Evolutionary conservation across 768 basidiomycete genomes (phyloP), one percentile per base, ranked within the genome.

Genomic region (Dioszegia hungarica): DNA sequence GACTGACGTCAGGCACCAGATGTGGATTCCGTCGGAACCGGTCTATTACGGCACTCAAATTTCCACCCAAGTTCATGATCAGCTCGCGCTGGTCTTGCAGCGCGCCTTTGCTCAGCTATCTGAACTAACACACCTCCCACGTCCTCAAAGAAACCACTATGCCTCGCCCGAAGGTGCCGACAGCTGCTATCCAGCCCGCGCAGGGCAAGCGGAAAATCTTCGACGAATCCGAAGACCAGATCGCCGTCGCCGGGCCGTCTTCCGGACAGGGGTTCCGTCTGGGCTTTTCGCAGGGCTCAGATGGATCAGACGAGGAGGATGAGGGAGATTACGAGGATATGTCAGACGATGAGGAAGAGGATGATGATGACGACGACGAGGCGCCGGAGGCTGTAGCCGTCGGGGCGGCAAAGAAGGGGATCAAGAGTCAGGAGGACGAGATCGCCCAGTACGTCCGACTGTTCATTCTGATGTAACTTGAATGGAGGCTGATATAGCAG

Each of bases 381-480:
- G 62, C 62, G 37, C 62, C 62, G 9, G 62, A 63, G 37, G 59
- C 62, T 12, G 62, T 63, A 5, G 50, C 53, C 15, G 48, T 49
- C 1, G 64, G 58, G 0, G 57, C 57, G 2, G 61, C 52, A 0
- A 56, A 31, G 37, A 27, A 48, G 27, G 34, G 20, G 12, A 28
- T 34, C 40, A 10, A 38, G 11, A 5, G 14, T 2, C 22, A 33
- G 54, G 56, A 25, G 44, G 53, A 15, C 40, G 44, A 45, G 44
- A 39, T 36, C 34, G 52, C 37, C 28, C 56, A 15, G 63, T 54
- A 22, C 19, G 25, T n/a, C n/a, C n/a, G n/a, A n/a, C n/a, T n/a
- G n/a, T n/a, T n/a, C n/a, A n/a, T n/a, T n/a, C n/a, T n/a, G n/a
- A 15, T 44, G 37, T 33, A 19, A 14, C 20, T 33, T 33, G 31